A percentile compares a stretch with the other conserved stretches of the same genome.
phyloP scores from a whole-genome alignment of 140 eudicot genomes.

The Anethum foeniculum region DNA sequence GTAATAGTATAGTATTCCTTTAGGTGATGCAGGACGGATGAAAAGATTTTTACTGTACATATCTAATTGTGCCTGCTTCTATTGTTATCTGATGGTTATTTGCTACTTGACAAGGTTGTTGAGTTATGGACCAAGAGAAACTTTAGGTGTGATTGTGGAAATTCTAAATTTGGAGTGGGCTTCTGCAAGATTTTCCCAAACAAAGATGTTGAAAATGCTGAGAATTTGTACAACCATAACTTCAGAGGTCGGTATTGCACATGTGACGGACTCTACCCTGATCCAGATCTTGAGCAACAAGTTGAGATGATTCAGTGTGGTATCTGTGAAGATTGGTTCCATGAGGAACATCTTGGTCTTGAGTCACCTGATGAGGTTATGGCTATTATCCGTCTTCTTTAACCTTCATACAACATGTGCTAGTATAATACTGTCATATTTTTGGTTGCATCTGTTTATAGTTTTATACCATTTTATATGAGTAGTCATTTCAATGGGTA shows the following conservation, averaged over 20 bases:
- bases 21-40: not conserved
- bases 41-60: not conserved
- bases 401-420: not conserved
- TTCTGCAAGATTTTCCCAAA: conserved; percentile 69
- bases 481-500: not conserved
- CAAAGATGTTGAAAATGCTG: conserved; percentile 79
- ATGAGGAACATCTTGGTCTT: conserved; percentile 82
- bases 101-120: conserved; percentile 42
- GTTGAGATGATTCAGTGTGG: conserved; percentile 93
- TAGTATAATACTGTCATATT: not conserved
- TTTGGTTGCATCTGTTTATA: not conserved
- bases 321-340: conserved; percentile 97
- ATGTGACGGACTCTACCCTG: conserved; percentile 88
- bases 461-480: not conserved
- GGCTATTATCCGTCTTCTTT: not conserved
- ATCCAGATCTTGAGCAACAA: conserved; percentile 80
- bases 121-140: conserved; percentile 99
- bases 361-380: conserved; percentile 51
- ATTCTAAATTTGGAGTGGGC: conserved; percentile 80
- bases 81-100: not conserved
- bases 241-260: conserved; percentile 90
- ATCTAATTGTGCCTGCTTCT: not conserved
- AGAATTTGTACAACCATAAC: conserved; percentile 77
- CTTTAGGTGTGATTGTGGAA: conserved; percentile 97
- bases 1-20: not conserved